Evolutionary conservation across 1,139 yeast genomes (phyloP), one percentile per base, ranked within the genome.

Genomic region (Meyerozyma athensensis): DNA sequence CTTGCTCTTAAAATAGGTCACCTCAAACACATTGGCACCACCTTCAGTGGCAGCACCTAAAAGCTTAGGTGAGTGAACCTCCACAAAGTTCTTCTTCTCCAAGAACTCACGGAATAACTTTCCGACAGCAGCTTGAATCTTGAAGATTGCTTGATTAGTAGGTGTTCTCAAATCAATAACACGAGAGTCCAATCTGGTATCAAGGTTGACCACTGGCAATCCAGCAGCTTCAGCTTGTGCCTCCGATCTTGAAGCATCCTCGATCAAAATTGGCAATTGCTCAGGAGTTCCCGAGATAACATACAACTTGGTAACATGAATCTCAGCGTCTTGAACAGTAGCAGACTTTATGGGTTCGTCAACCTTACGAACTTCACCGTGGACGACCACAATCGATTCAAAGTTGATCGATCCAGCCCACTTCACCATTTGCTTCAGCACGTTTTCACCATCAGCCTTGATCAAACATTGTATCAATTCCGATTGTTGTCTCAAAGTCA

Each of bases 11-110:
- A 92, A 94, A 68, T 94, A 94, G 37, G 84, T 73, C 45, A 92
- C 82, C 65, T 86, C 95, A 68, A 92, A 92, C 34, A 94, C 97
- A 60, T 89, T 90, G 44, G 97, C 79, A 49, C 99, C 99, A 61
- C 97, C 97, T 72, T 92, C 99, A 43, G 96, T 84, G 26, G 98
- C 86, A 36, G 97, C 89, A 50, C 94, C 96, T 58, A 92, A 77
- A 53, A 92, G 72, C 68, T 92, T 92, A 44, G 99, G 99, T 9
- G 97, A 84, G 65, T 92, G 98, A 50, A 89, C 80, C 70, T 92
- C 99, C 33, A 81, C 78, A 65, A 92, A 92, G 16, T 79, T 79
- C 53, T 70, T 77, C 38, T 66, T 65, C 43, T 67, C 58, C 54
- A 92, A 74, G 59, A 83, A 92, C 68, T 92, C 98, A 61, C 95